Conservation (phyloP, 140 eudicot species). For the Erigeron philadelphicus region DNA sequence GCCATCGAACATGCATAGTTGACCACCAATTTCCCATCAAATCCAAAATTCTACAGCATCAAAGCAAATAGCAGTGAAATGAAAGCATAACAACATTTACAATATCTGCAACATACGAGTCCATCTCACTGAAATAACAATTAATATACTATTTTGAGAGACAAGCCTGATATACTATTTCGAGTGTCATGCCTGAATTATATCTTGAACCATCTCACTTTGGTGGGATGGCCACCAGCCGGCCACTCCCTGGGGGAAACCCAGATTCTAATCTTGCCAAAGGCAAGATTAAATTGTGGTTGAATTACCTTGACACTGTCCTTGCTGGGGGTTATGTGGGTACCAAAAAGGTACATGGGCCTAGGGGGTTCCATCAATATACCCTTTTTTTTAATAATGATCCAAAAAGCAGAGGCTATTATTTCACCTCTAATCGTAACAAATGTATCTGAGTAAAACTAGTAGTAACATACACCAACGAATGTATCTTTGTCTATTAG, state of each 20-base stretch:
- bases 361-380: no score
- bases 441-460: not conserved
- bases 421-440: not conserved
- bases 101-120: not conserved
- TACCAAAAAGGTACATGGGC: no score
- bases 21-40: constrained; percentile 91
- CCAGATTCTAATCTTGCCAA: no score
- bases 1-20: constrained; percentile 98
- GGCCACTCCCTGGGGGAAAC: no score
- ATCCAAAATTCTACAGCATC: constrained; percentile 74
- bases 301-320: no score
- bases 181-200: not conserved
- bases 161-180: not conserved
- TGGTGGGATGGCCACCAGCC: no score
- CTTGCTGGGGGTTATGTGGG: no score
- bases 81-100: constrained; percentile 1
- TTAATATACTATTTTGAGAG: not conserved
- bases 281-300: no score
- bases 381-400: no score
- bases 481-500: constrained; percentile 3
- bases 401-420: no score
- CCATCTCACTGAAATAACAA: not conserved
- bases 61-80: constrained; percentile 8
- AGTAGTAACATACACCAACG: not conserved
- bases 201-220: no score